A percentile compares a stretch with the other conserved stretches of the same genome.
These are phyloP conservation scores for Monilinia aucupariae DNA, from an alignment of 2,329 filamentous ascomycete genomes.

Conservation along the genomic window DNA sequence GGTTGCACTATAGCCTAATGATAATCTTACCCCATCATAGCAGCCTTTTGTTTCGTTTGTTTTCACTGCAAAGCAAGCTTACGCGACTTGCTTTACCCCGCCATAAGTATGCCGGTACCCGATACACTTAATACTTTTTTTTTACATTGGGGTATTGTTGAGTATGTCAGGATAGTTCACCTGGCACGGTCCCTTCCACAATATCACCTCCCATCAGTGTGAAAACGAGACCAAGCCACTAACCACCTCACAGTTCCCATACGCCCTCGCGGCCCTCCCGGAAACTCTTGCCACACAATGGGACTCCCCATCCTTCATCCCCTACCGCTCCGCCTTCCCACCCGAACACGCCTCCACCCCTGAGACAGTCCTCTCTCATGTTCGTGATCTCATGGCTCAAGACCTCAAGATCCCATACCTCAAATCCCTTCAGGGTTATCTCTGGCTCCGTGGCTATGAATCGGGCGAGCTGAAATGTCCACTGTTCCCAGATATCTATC, in stretches of 20 bases:
- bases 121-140: slow-evolving; percentile 6
- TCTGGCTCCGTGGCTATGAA: slow-evolving; percentile 71
- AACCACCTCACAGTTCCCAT: slow-evolving; percentile 59
- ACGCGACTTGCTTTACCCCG: slow-evolving; percentile 9
- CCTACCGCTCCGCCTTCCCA: slow-evolving; percentile 68
- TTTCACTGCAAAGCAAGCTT: not conserved
- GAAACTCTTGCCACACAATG: slow-evolving; percentile 60
- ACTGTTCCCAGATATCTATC: slow-evolving; percentile 69
- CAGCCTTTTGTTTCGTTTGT: slow-evolving; percentile 1
- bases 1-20: not conserved
- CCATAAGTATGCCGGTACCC: slow-evolving; percentile 5
- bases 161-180: not conserved
- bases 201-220: not conserved
- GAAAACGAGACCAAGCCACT: slow-evolving; percentile 13
- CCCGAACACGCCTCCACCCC: slow-evolving; percentile 54
- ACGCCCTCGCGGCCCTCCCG: slow-evolving; percentile 63
- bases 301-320: slow-evolving; percentile 57
- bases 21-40: not conserved
- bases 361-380: slow-evolving; percentile 57
- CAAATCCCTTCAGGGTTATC: slow-evolving; percentile 72
- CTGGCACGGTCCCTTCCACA: not conserved
- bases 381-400: slow-evolving; percentile 61
- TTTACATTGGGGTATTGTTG: not conserved
- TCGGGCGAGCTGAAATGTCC: slow-evolving; percentile 65
- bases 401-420: slow-evolving; percentile 74